phyloP scores from a whole-genome alignment of 208 protist genomes.

The Acanthamoeba castellanii region DNA sequence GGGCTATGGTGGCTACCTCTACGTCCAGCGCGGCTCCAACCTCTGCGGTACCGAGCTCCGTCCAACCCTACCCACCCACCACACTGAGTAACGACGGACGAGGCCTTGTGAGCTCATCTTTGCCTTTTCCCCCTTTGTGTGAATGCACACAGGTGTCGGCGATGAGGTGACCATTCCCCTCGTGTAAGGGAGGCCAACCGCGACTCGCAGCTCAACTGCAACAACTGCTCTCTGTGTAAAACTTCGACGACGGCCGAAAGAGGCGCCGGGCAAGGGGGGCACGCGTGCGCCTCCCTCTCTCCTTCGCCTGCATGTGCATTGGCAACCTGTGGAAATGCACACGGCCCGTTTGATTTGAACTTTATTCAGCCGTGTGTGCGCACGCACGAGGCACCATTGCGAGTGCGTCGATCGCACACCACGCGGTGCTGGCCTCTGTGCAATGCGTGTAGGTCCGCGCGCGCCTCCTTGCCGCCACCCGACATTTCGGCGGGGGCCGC shows the following conservation, averaged over 20 bases:
- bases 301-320: not conserved
- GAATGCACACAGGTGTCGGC: not conserved
- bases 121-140: not conserved
- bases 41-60: constrained; percentile 44
- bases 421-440: not conserved
- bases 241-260: not conserved
- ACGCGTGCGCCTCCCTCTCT: too few species aligned
- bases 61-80: too few species aligned
- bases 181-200: not conserved
- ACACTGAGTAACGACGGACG: not conserved
- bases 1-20: constrained; percentile 73
- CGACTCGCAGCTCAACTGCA: too few species aligned
- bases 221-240: too few species aligned
- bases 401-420: too few species aligned
- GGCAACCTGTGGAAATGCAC: constrained; percentile 48
- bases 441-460: not conserved
- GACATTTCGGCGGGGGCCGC: not conserved
- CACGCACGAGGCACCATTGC: too few species aligned
- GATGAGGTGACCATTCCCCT: constrained; percentile 54
- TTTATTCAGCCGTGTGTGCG: not conserved
- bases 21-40: constrained; percentile 67
- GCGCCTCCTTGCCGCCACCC: not conserved
- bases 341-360: not conserved
- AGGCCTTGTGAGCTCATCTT: not conserved
- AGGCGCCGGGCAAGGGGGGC: not conserved